A percentile compares a stretch with the other conserved stretches of the same genome.
These are phyloP conservation scores for Trichoderma oligosporum DNA, from an alignment of 2,329 filamentous ascomycete genomes.

Conservation along the genomic window DNA sequence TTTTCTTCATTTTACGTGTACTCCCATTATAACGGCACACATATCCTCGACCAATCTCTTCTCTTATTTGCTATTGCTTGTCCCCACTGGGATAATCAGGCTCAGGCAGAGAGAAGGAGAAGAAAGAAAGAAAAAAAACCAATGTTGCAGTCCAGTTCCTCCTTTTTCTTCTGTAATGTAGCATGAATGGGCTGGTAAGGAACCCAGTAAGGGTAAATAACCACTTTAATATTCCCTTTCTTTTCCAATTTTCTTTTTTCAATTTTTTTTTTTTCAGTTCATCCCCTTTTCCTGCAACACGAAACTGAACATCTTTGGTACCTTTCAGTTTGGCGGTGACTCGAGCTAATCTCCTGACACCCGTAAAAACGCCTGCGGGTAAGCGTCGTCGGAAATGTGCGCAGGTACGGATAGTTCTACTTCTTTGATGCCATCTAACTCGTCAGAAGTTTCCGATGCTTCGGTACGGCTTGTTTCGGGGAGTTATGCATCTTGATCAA, in stretches of 20 bases:
- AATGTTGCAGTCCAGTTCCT: too few species aligned
- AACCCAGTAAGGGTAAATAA: too few species aligned
- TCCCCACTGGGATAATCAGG: not conserved
- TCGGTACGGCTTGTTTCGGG: not conserved
- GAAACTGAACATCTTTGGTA: not conserved
- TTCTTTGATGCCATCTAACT: not conserved
- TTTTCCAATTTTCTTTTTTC: too few species aligned
- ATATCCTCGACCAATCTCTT: constrained; percentile 1
- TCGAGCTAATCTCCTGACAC: not conserved
- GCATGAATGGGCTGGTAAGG: not conserved
- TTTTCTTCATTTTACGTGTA: constrained; percentile 4
- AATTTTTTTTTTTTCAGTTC: too few species aligned
- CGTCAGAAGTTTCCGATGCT: not conserved
- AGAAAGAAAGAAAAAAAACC: not conserved
- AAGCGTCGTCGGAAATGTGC: constrained; percentile 4
- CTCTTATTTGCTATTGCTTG: not conserved
- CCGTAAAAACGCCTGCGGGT: constrained; percentile 6
- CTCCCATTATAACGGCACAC: constrained; percentile 4
- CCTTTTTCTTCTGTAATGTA: not conserved
- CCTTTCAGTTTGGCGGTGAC: not conserved
- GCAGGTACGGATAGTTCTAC: not conserved
- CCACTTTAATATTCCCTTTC: too few species aligned
- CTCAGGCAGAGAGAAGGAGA: not conserved
- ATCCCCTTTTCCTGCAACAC: not conserved
- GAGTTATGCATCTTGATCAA: not conserved